Evolutionary conservation across 331 rosid species (phyloP).

Genomic region (Quercus lobata): DNA sequence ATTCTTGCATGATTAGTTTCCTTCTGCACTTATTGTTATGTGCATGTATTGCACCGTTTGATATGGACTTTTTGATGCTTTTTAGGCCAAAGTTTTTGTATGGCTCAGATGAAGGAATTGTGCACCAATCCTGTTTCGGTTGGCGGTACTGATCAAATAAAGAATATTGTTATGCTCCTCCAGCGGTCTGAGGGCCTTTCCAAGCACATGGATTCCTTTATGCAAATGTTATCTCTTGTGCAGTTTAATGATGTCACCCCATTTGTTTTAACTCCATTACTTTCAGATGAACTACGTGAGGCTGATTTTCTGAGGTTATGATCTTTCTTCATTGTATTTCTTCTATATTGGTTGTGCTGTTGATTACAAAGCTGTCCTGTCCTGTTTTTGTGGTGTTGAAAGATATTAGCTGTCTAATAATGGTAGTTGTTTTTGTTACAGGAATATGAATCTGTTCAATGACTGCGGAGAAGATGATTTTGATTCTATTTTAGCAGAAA

Average conservation of each 20-base stretch:
- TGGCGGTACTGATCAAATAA: slow-evolving; percentile 65
- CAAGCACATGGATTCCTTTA: slow-evolving; percentile 86
- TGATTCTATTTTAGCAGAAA: slow-evolving; percentile 91
- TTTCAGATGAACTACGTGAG: slow-evolving; percentile 73
- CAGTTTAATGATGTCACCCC: slow-evolving; percentile 57
- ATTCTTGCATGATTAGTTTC: slow-evolving; percentile 5
- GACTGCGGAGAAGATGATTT: slow-evolving; percentile 71
- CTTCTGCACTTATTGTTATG: slow-evolving; percentile 9
- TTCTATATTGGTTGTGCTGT: slow-evolving; percentile 17
- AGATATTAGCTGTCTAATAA: slow-evolving; percentile 14
- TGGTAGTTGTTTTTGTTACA: slow-evolving; percentile 20
- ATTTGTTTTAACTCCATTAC: slow-evolving; percentile 65
- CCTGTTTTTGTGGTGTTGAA: neutral
- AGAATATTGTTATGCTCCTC: slow-evolving; percentile 68
- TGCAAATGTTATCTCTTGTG: slow-evolving; percentile 86
- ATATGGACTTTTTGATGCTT: slow-evolving; percentile 3
- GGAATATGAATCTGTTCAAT: slow-evolving; percentile 66
- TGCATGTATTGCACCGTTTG: neutral
- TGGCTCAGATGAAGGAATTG: slow-evolving; percentile 78
- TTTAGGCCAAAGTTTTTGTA: slow-evolving; percentile 80
- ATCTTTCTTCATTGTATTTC: slow-evolving; percentile 5
- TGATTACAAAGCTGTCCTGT: neutral
- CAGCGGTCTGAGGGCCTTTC: slow-evolving; percentile 82
- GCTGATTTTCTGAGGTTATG: slow-evolving; percentile 65
- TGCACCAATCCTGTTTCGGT: slow-evolving; percentile 55